Conservation (phyloP, 352 stramenopile species). For the Phytophthora citricola region DNA sequence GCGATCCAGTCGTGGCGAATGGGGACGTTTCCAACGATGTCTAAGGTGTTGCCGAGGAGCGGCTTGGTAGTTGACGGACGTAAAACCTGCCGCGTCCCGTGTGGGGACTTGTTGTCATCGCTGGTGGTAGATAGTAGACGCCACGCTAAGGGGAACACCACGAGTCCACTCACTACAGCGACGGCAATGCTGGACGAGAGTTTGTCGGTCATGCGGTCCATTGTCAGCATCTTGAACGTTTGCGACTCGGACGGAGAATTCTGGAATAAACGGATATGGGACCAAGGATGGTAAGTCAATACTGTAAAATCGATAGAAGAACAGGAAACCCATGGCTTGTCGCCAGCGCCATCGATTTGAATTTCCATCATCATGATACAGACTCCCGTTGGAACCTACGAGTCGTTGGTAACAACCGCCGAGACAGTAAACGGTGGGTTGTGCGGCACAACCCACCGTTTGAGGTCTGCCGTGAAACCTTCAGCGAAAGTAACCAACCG, state of each 20-base stretch:
- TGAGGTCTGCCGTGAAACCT: too few relatives aligned
- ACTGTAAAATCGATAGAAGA: constrained; percentile 13
- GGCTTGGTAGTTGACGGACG: constrained; percentile 32
- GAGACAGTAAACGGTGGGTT: background rate
- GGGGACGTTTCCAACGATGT: constrained; percentile 35
- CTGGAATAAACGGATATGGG: constrained; percentile 4
- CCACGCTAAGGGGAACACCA: constrained; percentile 27
- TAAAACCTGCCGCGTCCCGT: constrained; percentile 18
- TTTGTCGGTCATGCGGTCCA: constrained; percentile 26
- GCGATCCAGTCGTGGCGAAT: constrained; percentile 57
- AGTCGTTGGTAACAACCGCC: background rate
- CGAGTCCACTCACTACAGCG: constrained; percentile 19
- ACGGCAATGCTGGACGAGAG: constrained; percentile 25
- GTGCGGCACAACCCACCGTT: too few relatives aligned
- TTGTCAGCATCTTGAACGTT: constrained; percentile 28
- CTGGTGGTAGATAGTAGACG: constrained; percentile 12
- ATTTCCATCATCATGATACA: constrained; percentile 1
- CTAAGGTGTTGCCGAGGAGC: constrained; percentile 47
- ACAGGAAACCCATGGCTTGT: constrained; percentile 17
- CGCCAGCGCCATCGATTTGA: background rate
- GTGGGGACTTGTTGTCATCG: constrained; percentile 16
- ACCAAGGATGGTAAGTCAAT: constrained; percentile 6
- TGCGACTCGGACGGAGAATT: constrained; percentile 12
- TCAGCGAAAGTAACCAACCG: too few relatives aligned
- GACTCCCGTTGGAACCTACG: background rate